Evolutionary conservation across 805 yeast species (phyloP).

Genomic region (Wickerhamiella spandovensis): DNA sequence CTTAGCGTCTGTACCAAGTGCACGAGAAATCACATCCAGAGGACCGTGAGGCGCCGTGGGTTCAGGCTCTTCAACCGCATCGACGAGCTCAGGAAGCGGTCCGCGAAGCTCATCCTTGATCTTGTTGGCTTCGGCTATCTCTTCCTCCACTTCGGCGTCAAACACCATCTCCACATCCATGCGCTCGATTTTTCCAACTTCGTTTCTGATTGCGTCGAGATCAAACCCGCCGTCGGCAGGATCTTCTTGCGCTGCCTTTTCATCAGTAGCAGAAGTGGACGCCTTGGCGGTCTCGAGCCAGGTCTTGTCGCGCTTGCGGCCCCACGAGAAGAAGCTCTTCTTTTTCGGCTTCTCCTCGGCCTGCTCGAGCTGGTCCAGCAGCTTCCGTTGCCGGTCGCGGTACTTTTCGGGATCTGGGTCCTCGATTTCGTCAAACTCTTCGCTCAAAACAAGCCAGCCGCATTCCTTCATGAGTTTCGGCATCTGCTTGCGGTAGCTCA

Average conservation of each 20-base stretch:
- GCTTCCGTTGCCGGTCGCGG: slow-evolving; percentile 62
- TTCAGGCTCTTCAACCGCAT: not conserved
- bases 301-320: slow-evolving; percentile 36
- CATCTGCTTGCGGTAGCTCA: slow-evolving; percentile 92
- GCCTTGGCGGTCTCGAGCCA: slow-evolving; percentile 40
- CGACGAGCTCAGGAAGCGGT: not conserved
- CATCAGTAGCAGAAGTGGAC: not conserved
- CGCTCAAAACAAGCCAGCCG: slow-evolving; percentile 74
- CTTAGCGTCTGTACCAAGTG: not conserved
- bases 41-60: not conserved
- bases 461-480: slow-evolving; percentile 59
- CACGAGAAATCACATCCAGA: not conserved
- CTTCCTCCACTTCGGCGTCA: slow-evolving; percentile 12
- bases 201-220: slow-evolving; percentile 27
- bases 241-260: slow-evolving; percentile 21
- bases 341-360: slow-evolving; percentile 21
- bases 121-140: slow-evolving; percentile 1
- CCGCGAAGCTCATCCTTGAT: not conserved
- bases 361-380: slow-evolving; percentile 53
- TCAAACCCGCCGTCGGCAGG: slow-evolving; percentile 31
- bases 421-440: slow-evolving; percentile 89
- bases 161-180: slow-evolving; percentile 14
- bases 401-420: slow-evolving; percentile 86
- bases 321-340: slow-evolving; percentile 24
- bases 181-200: slow-evolving; percentile 23